A percentile compares a stretch with the other conserved stretches of the same genome.
These are phyloP conservation scores for Phyllosticta citrichinensis DNA, from an alignment of 2,329 filamentous ascomycete species.

Conservation along the genomic window DNA sequence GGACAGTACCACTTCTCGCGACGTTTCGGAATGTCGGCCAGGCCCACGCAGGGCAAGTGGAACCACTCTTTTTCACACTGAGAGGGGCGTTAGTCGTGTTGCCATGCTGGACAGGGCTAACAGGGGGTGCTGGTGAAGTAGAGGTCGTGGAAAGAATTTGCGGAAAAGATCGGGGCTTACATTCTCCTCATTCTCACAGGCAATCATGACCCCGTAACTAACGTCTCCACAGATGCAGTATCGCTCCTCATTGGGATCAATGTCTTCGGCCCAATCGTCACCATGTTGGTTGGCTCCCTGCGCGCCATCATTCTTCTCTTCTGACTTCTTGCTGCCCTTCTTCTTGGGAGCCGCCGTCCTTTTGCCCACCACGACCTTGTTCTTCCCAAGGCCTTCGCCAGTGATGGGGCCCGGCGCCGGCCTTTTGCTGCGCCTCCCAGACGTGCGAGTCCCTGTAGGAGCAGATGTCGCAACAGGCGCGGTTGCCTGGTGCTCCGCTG, in stretches of 20 bases:
- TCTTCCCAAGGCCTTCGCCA: conserved; percentile 47
- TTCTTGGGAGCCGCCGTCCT: conserved; percentile 50
- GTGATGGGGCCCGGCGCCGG: conserved; percentile 67
- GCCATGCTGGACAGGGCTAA: conserved; percentile 15
- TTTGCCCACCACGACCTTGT: conserved; percentile 60
- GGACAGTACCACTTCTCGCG: conserved; percentile 81
- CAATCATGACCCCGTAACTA: conserved; percentile 74
- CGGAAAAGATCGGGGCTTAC: conserved; percentile 38
- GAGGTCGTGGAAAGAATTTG: neutral
- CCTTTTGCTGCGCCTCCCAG: conserved; percentile 45
- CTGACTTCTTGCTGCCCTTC: conserved; percentile 41
- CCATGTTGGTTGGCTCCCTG: conserved; percentile 26
- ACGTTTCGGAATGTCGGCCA: conserved; percentile 56
- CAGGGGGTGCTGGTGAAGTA: neutral
- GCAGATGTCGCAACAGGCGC: conserved; percentile 17
- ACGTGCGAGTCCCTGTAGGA: conserved; percentile 24
- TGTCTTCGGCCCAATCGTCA: conserved; percentile 24
- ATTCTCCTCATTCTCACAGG: conserved; percentile 62
- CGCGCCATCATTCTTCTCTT: conserved; percentile 50
- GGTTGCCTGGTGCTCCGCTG: conserved; percentile 13
- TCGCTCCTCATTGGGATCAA: conserved; percentile 64
- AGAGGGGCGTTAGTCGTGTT: conserved; percentile 7
- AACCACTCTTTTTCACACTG: conserved; percentile 79
- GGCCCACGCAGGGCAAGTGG: conserved; percentile 65
- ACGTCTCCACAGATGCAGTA: conserved; percentile 75